Conservation (phyloP, 2,329 filamentous ascomycete species). For the Hymenotorrendiella dingleyae region DNA sequence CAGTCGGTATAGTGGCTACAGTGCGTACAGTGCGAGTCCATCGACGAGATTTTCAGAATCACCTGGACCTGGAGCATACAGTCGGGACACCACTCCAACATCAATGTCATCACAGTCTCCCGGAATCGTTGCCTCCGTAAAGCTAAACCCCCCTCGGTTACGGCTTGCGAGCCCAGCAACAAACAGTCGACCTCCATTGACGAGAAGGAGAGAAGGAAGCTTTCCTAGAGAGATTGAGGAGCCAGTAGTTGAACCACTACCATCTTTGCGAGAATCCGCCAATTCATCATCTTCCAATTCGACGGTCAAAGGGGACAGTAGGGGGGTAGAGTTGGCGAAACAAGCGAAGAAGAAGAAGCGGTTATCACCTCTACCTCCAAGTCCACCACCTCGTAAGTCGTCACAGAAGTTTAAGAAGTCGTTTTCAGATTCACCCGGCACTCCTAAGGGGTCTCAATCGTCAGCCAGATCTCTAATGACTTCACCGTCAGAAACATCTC, state of each 20-base stretch:
- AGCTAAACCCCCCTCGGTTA: constrained; percentile 35
- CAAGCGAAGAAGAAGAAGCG: constrained; percentile 41
- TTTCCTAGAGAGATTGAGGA: constrained; percentile 45
- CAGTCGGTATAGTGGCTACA: constrained; percentile 31
- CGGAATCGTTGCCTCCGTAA: constrained; percentile 44
- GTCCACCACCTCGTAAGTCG: constrained; percentile 56
- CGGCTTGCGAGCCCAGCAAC: constrained; percentile 51
- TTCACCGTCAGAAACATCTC: constrained; percentile 9
- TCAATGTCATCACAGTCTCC: constrained; percentile 73
- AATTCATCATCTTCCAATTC: constrained; percentile 70
- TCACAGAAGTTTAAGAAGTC: constrained; percentile 47
- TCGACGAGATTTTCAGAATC: constrained; percentile 73
- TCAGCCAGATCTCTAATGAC: constrained; percentile 27
- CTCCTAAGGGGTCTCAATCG: constrained; percentile 35
- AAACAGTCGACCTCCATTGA: constrained; percentile 51
- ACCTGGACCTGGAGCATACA: constrained; percentile 62
- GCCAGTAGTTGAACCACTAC: constrained; percentile 45
- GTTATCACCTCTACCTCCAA: constrained; percentile 47
- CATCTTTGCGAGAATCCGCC: constrained; percentile 62
- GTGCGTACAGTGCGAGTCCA: constrained; percentile 62
- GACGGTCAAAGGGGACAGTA: constrained; percentile 49
- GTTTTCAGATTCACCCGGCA: constrained; percentile 33
- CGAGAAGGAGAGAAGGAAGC: constrained; percentile 50
- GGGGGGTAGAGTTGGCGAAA: constrained; percentile 25
- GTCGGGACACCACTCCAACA: constrained; percentile 71